These are phyloP conservation scores for Murraya koenigii DNA, from an alignment of 345 rosid genomes.

Conservation along the genomic window DNA sequence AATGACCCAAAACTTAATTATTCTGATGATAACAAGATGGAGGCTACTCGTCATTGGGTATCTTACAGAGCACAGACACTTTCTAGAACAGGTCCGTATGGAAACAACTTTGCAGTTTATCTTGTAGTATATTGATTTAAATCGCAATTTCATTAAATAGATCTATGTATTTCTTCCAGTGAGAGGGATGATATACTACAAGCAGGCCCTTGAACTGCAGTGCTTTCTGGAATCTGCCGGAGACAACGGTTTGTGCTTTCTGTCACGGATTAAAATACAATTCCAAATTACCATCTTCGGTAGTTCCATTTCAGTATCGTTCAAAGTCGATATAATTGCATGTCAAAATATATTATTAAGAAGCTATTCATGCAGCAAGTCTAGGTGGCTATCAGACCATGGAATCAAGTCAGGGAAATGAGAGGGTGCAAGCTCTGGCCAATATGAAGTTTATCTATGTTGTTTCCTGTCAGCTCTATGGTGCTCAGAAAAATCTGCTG, in stretches of 20 bases:
- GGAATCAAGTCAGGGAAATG: conserved; percentile 30
- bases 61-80: conserved; percentile 96
- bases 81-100: conserved; percentile 72
- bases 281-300: conserved; percentile 1
- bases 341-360: background rate
- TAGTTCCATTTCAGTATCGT: background rate
- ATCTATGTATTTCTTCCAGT: conserved; percentile 44
- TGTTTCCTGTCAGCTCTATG: conserved; percentile 95
- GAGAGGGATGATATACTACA: conserved; percentile 98
- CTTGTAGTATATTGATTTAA: conserved; percentile 1
- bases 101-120: background rate
- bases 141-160: background rate
- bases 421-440: conserved; percentile 62
- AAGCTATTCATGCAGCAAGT: conserved; percentile 34
- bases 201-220: conserved; percentile 73
- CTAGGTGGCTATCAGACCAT: conserved; percentile 30
- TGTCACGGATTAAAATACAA: conserved; percentile 2
- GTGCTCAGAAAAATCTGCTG: conserved; percentile 74
- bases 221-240: conserved; percentile 61
- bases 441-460: conserved; percentile 93
- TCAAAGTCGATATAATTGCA: conserved; percentile 11
- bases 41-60: conserved; percentile 70
- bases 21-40: conserved; percentile 33
- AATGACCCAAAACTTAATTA: too few species aligned
- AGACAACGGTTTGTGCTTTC: conserved; percentile 53